Conservation (phyloP, 2,329 filamentous ascomycete genomes). For the Ophiostoma pallidulum region DNA sequence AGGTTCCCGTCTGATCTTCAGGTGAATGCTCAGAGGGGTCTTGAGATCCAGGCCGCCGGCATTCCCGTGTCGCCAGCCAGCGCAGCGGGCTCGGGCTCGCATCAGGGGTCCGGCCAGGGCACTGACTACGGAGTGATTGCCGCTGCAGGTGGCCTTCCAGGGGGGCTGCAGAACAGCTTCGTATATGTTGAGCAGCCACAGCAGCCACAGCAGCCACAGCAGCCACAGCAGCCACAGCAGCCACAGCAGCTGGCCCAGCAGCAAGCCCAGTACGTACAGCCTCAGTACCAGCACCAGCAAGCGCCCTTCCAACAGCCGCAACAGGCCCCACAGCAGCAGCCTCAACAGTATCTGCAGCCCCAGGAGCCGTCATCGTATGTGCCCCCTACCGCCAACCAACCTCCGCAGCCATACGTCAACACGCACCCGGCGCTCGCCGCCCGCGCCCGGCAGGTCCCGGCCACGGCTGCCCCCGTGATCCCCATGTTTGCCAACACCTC, state of each 20-base stretch:
- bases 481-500: conserved; percentile 6
- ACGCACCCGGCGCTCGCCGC: neutral
- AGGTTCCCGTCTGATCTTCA: conserved; percentile 92
- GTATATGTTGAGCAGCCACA: neutral
- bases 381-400: too few species aligned
- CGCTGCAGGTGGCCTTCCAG: conserved; percentile 46
- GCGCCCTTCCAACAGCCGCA: too few species aligned
- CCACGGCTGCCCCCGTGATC: neutral
- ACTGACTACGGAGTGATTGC: conserved; percentile 41
- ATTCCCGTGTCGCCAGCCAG: conserved; percentile 67
- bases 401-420: neutral
- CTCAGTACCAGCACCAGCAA: too few species aligned
- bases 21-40: conserved; percentile 66
- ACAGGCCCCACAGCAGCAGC: conserved; percentile 14
- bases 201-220: neutral
- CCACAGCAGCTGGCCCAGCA: neutral
- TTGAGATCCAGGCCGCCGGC: conserved; percentile 61
- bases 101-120: conserved; percentile 19
- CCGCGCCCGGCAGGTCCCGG: neutral
- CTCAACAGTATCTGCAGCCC: neutral
- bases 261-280: too few species aligned
- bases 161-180: conserved; percentile 20
- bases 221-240: neutral
- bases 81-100: conserved; percentile 55
- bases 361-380: too few species aligned